Conservation (phyloP, 805 yeast species). For the Yarrowia sp. region DNA sequence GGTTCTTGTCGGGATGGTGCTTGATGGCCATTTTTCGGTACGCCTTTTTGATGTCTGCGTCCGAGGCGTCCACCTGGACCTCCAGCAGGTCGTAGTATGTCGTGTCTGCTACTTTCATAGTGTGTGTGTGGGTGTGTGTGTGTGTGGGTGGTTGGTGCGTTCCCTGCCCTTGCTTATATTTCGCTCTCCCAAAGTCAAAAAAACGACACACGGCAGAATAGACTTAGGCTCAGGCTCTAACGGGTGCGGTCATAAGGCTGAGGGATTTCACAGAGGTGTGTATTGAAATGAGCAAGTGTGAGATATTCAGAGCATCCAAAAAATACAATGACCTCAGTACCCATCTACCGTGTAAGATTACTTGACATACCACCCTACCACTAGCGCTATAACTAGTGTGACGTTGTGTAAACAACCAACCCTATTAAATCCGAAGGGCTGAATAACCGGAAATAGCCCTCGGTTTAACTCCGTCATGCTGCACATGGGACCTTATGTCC, state of each 20-base stretch:
- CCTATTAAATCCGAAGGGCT: not conserved
- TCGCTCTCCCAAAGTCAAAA: not conserved
- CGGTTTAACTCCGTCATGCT: not conserved
- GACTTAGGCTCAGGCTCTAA: slow-evolving; percentile 9
- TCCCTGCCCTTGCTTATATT: not conserved
- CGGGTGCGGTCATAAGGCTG: slow-evolving; percentile 12
- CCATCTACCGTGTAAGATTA: no score
- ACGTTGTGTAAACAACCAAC: not conserved
- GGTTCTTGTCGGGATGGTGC: slow-evolving; percentile 95
- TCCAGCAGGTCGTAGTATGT: slow-evolving; percentile 80
- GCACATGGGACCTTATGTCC: not conserved
- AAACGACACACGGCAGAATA: not conserved
- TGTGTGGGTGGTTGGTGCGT: not conserved
- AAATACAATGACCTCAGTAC: no score
- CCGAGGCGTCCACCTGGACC: slow-evolving; percentile 66
- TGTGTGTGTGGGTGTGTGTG: not conserved
- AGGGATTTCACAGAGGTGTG: not conserved
- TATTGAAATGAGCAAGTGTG: no score
- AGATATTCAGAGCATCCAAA: no score
- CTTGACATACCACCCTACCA: not conserved
- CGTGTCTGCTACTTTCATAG: slow-evolving; percentile 62
- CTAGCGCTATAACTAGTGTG: not conserved
- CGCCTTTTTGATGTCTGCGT: slow-evolving; percentile 85
- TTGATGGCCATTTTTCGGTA: slow-evolving; percentile 85
- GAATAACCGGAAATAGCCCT: not conserved